Evolutionary conservation across 345 rosid species (phyloP).

Genomic region (Aethionema arabicum): DNA sequence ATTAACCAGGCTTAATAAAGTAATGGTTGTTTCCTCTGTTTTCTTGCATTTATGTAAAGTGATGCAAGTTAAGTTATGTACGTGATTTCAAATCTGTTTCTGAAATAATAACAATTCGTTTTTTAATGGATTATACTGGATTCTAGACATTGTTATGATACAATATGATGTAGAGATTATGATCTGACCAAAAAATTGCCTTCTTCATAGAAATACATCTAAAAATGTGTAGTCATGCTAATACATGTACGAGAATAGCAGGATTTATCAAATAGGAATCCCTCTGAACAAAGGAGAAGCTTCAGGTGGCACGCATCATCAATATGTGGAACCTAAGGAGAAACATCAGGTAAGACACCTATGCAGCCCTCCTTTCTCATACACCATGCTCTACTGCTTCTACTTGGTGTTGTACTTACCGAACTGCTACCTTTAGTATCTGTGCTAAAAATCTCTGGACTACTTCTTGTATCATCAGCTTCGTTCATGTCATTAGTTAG

Average conservation of each 20-base stretch:
- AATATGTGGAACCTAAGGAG: background rate
- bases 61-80: too few relatives aligned
- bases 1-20: constrained; percentile 7
- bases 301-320: constrained; percentile 18
- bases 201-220: background rate
- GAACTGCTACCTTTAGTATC: constrained; percentile 4
- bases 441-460: background rate
- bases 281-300: constrained; percentile 21
- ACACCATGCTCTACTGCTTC: too few relatives aligned
- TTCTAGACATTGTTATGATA: too few relatives aligned
- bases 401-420: too few relatives aligned
- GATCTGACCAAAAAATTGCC: background rate
- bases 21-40: background rate
- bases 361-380: too few relatives aligned
- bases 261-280: background rate
- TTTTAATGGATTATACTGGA: too few relatives aligned
- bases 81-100: too few relatives aligned
- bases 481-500: background rate
- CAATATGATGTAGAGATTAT: constrained; percentile 1
- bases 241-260: background rate
- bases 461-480: constrained; percentile 8
- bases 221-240: background rate
- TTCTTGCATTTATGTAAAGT: too few relatives aligned
- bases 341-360: too few relatives aligned
- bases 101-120: too few relatives aligned